Percentiles rank a stretch among this genome's conserved stretches.
Evolutionary conservation across 1,284 basidiomycete species (phyloP).

Genomic region (Ustilago cynodontis): DNA sequence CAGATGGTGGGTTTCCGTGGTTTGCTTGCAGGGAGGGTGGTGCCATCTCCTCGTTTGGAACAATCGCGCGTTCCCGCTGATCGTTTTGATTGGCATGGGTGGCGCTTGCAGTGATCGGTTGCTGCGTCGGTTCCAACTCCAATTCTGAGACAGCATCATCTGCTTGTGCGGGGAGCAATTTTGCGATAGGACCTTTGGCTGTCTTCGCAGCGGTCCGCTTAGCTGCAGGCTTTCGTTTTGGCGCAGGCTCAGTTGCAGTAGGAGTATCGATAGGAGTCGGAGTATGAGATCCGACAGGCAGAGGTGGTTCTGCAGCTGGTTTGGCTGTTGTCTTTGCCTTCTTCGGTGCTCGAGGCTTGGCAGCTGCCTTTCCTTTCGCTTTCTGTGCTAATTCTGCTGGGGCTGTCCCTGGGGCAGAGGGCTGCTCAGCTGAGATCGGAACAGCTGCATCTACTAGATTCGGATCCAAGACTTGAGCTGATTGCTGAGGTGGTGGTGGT

Average conservation of each 20-base stretch:
- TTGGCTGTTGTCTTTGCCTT: slow-evolving; percentile 16
- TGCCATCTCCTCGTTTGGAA: not conserved
- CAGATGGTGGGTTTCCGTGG: not conserved
- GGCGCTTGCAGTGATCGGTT: not conserved
- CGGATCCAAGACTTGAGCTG: not conserved
- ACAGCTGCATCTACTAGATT: not conserved
- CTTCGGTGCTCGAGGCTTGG: slow-evolving; percentile 17
- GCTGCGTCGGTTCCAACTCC: slow-evolving; percentile 24
- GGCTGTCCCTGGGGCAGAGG: not conserved
- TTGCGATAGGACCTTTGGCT: slow-evolving; percentile 25
- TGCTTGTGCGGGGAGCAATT: slow-evolving; percentile 23
- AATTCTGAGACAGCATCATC: slow-evolving; percentile 35
- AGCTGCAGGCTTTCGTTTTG: slow-evolving; percentile 7
- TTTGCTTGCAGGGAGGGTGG: not conserved
- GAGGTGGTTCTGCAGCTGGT: not conserved
- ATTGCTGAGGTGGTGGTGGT: not conserved
- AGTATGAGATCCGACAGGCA: not conserved
- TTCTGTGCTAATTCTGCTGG: slow-evolving; percentile 4
- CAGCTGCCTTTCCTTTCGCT: slow-evolving; percentile 5
- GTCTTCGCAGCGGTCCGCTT: slow-evolving; percentile 16
- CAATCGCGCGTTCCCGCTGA: not conserved
- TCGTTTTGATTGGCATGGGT: not conserved
- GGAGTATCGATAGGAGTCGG: not conserved
- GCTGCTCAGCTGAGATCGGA: not conserved
- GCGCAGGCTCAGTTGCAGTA: not conserved